phyloP scores from a whole-genome alignment of 257 asterid species.

The Fraxinus excelsior region DNA sequence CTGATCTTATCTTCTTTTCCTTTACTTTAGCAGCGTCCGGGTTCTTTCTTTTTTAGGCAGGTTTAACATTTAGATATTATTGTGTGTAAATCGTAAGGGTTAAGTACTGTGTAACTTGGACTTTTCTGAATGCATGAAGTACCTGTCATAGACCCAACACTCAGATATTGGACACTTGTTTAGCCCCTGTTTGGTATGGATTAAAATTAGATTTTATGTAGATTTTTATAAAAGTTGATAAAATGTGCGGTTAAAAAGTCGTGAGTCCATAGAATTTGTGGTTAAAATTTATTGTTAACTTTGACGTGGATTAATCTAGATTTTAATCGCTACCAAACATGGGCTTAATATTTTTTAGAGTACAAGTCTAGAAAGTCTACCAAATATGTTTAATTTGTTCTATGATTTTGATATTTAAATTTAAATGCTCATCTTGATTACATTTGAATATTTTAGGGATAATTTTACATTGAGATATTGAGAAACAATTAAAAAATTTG shows the following conservation, averaged over 20 bases:
- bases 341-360: not conserved
- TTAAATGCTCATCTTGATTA: not conserved
- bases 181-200: not conserved
- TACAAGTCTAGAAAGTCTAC: not conserved
- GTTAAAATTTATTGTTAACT: no score
- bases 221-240: no score
- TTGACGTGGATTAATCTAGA: no score
- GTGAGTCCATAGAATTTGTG: no score
- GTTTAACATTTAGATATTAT: not conserved
- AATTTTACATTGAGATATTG: not conserved
- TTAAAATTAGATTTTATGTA: no score
- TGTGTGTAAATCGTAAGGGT: not conserved
- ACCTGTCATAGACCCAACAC: not conserved
- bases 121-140: not conserved
- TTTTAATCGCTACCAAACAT: no score
- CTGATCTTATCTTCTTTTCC: no score
- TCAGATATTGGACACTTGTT: not conserved
- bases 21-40: no score
- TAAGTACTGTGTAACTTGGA: not conserved
- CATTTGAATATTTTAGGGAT: not conserved
- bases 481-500: not conserved
- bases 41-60: no score
- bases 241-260: no score
- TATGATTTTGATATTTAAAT: not conserved
- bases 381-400: not conserved